Percentiles rank a stretch among this genome's conserved stretches.
phyloP scores from a whole-genome alignment of 176 grass and related monocot genomes.

The Oryza longistaminata region DNA sequence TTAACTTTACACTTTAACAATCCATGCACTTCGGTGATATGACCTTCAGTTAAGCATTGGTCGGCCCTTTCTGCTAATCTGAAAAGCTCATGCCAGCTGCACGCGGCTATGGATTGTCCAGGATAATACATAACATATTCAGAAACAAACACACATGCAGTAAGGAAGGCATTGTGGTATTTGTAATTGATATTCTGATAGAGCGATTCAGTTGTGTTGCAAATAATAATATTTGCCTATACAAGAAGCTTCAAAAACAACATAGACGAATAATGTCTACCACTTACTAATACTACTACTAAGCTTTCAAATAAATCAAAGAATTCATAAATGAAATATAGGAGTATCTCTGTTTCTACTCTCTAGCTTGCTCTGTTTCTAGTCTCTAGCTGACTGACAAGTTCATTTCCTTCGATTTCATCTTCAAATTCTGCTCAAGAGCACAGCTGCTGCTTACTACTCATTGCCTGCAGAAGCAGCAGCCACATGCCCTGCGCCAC shows the following conservation, averaged over 20 bases:
- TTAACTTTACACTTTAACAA: no score
- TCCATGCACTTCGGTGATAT: no score
- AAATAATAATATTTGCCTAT: slow-evolving; percentile 29
- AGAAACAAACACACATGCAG: background rate
- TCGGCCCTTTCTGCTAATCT: no score
- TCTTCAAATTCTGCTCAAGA: background rate
- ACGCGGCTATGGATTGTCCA: background rate
- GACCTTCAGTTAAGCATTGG: no score
- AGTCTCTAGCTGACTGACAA: no score
- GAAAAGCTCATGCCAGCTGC: no score
- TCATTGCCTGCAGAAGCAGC: slow-evolving; percentile 40
- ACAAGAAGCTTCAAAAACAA: background rate
- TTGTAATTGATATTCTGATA: background rate
- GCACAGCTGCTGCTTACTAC: slow-evolving; percentile 4
- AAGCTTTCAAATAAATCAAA: slow-evolving; percentile 21
- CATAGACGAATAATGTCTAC: no score
- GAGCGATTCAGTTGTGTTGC: background rate
- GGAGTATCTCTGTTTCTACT: no score
- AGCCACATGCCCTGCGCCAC: background rate
- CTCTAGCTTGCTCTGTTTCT: no score
- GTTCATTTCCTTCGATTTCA: background rate
- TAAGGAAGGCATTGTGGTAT: no score
- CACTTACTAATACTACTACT: background rate
- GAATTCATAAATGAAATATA: slow-evolving; percentile 8
- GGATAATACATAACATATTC: background rate